Conservation (phyloP, 108 stramenopile species). For the Stephanodiscus minutulus region DNA sequence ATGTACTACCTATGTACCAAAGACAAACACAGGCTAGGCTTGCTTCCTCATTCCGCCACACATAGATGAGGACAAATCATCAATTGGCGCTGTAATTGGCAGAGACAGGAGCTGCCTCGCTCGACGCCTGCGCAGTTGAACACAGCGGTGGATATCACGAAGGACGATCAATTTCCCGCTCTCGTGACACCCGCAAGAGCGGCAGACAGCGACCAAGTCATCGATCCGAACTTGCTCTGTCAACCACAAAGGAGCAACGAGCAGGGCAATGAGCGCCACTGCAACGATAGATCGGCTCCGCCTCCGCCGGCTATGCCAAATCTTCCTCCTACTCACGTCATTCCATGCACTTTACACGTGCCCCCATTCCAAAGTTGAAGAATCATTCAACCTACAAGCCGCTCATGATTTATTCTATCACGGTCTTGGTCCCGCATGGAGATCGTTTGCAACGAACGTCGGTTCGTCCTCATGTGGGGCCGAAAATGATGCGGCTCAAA, state of each 20-base stretch:
- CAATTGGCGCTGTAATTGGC: too few species aligned
- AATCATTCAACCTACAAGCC: constrained; percentile 97
- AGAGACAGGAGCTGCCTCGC: too few species aligned
- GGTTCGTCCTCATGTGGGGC: constrained; percentile 8
- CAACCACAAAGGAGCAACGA: background rate
- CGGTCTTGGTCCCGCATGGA: constrained; percentile 61
- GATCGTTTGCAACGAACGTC: constrained; percentile 4
- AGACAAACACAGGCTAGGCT: too few species aligned
- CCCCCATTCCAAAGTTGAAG: constrained; percentile 98
- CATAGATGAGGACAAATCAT: too few species aligned
- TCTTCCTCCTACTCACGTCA: constrained; percentile 34
- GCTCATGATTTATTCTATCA: constrained; percentile 87
- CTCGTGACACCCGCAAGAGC: too few species aligned
- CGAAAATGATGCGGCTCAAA: background rate
- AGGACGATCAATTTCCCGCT: too few species aligned
- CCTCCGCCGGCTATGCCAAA: constrained; percentile 9
- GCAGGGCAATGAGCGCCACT: background rate
- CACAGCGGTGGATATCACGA: too few species aligned
- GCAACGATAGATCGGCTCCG: background rate
- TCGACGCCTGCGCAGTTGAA: too few species aligned
- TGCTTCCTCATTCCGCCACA: too few species aligned
- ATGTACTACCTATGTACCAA: too few species aligned
- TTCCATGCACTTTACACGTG: constrained; percentile 63
- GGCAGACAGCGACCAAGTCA: too few species aligned
- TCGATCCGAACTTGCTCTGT: background rate